Base-by-base conservation (phyloP, 2,329 filamentous ascomycete genomes). In the Aspergillus amoenus region DNA sequence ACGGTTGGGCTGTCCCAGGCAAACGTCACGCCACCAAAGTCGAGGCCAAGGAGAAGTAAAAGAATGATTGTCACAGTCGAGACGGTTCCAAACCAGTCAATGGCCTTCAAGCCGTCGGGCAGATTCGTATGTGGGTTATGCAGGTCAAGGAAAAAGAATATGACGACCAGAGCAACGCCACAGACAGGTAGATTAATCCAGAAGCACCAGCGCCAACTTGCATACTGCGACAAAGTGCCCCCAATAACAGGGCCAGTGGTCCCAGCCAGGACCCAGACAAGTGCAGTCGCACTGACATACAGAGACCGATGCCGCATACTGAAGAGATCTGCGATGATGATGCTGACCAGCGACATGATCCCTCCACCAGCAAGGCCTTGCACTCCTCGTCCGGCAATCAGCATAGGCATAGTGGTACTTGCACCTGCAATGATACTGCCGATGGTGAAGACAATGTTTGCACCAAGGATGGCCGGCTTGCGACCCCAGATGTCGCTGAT, bases 291-390 rank as follows among this genome's bases (percentile, higher is more conserved):
- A 0, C 80, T 81, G 48, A 84, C 72, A 52, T 80, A 78, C 7
- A 84, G 62, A 58, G 73, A 78, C n/a, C 79, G 68, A 32, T 76
- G 66, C 66, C 78, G 72, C 51, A 79, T 69, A 18, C 76, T 80
- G 58, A 85, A 85, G 27, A 85, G 59, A 67, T 85, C 82, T 0
- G 77, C 78, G 34, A 85, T 80, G 17, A 77, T 78, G 44, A 85
- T 79, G 27, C 76, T 78, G 2, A 82, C 79, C 32, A 85, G 64
- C 50, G 79, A 76, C 2, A 80, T 71, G 37, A 85, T 65, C 1
- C 81, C 82, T 2, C 80, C 81, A 12, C 78, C 82, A 1, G 79
- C 81, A 3, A 78, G 69, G 5, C 83, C 83, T 61, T 85, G 82
- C 12, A 85, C 59, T 0, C 78, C 77, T 24, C 83, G 72, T 2